Conservation (phyloP, 192 early-diverging fungal species). For the Coemansia sp. region DNA sequence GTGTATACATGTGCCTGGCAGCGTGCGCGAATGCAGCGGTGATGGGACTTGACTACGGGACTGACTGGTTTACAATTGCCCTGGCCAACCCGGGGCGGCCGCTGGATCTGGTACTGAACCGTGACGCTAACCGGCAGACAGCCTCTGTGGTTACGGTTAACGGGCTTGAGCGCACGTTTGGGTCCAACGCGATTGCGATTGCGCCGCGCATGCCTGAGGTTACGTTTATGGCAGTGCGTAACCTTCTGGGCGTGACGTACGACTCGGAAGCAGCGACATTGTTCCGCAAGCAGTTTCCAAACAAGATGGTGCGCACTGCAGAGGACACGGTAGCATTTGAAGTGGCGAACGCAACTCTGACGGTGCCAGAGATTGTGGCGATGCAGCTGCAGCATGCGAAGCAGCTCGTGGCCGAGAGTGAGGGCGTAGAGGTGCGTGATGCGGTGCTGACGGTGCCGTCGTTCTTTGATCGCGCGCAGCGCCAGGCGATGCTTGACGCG, state of each 20-base stretch:
- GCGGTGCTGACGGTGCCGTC: conserved; percentile 95
- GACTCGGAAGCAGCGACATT: conserved; percentile 68
- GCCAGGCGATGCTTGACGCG: conserved; percentile 89
- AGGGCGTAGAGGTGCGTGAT: conserved; percentile 74
- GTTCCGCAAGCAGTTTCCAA: conserved; percentile 75
- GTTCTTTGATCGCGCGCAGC: conserved; percentile 86
- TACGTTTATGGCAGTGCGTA: conserved; percentile 83
- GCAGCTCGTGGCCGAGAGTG: conserved; percentile 75
- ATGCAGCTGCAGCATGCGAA: conserved; percentile 91
- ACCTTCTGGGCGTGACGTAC: conserved; percentile 74
- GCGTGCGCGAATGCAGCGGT: conserved; percentile 62
- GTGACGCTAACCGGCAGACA: conserved; percentile 95
- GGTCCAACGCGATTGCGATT: conserved; percentile 72
- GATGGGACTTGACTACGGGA: conserved; percentile 95
- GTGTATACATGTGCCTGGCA: conserved; percentile 3
- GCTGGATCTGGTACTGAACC: conserved; percentile 93
- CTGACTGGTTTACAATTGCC: conserved; percentile 96
- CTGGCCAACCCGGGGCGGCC: conserved; percentile 87
- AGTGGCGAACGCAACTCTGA: conserved; percentile 57
- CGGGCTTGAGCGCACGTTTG: conserved; percentile 82
- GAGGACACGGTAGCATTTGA: conserved; percentile 68
- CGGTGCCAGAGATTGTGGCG: conserved; percentile 88
- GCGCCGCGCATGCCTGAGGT: conserved; percentile 61
- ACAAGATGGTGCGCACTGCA: conserved; percentile 73
- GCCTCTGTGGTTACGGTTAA: conserved; percentile 77